These are phyloP conservation scores for Solanum aculeatissimum DNA, from an alignment of 305 asterid species.

Conservation along the genomic window DNA sequence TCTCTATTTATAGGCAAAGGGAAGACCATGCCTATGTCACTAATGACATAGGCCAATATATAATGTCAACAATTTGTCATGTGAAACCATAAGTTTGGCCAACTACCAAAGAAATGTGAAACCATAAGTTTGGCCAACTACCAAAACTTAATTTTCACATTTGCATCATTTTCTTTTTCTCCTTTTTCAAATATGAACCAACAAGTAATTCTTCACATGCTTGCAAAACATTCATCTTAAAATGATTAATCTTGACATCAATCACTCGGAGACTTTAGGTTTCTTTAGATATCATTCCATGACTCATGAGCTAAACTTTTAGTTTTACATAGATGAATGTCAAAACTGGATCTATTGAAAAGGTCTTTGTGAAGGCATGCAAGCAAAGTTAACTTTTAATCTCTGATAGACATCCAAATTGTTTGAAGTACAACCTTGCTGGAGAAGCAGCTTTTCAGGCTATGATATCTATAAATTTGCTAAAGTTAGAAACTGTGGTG, in stretches of 20 bases:
- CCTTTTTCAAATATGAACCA: too few species aligned
- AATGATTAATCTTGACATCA: neutral
- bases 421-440: neutral
- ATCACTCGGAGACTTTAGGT: neutral
- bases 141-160: too few species aligned
- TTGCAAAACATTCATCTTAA: neutral
- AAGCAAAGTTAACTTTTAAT: neutral
- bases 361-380: neutral
- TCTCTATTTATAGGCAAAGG: too few species aligned
- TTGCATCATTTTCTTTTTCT: too few species aligned
- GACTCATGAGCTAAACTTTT: neutral
- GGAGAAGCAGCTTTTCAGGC: neutral
- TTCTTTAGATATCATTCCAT: neutral
- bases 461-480: neutral
- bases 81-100: too few species aligned
- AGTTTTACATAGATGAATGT: neutral
- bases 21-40: too few species aligned
- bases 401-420: neutral
- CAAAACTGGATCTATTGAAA: neutral
- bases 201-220: neutral
- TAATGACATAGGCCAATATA: too few species aligned
- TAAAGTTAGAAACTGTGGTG: neutral
- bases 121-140: too few species aligned
- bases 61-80: too few species aligned
- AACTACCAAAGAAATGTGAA: too few species aligned